Evolutionary conservation across 2,329 filamentous ascomycete species (phyloP), one percentile per base, ranked within the genome.

Genomic region (Diaporthe eres): DNA sequence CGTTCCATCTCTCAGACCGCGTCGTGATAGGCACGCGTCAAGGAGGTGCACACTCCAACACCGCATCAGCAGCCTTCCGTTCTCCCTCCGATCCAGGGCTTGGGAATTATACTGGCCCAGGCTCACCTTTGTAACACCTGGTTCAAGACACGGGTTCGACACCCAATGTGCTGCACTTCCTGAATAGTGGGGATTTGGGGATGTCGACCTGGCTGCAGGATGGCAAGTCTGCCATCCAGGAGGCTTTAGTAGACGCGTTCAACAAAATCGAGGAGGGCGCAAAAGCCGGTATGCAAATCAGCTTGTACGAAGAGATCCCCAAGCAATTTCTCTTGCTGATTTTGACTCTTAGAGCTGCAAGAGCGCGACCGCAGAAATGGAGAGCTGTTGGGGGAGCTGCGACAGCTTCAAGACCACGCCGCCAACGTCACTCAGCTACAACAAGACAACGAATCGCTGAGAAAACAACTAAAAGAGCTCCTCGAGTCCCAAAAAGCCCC

Each of bases 401-500:
- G 82, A 34, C 78, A 79, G n/a, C 78, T 87, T 7, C 83, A 77
- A 57, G 77, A 76, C 17, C 81, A 78, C 31, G 82, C 82, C n/a
- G 81, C 80, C 22, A 77, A 81, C 37, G 82, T 83, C 28, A 81
- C 84, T 19, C 79, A 77, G 1, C 78, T 90, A 37, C 83, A 87
- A 72, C 78, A 83, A 22, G 86, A 89, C 75, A 88, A 88, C 70
- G 78, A 78, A n/a, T 77, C 81, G 6, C 82, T 90, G 8, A 83
- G 82, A 68, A 79, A 78, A 44, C 83, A 87, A 72, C 75, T 89
- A 13, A 76, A 78, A 5, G 77, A 80, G 13, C 80, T 86, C 28
- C 75, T 80, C 71, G 39, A 75, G 31, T 10, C 75, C 51, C 72
- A 74, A 61, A 68, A 77, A 75, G 42, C 65, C 44, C 68, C 61